Evolutionary conservation across 768 basidiomycete species (phyloP), one percentile per base, ranked within the genome.

Genomic region (Sarcodon aspratus): DNA sequence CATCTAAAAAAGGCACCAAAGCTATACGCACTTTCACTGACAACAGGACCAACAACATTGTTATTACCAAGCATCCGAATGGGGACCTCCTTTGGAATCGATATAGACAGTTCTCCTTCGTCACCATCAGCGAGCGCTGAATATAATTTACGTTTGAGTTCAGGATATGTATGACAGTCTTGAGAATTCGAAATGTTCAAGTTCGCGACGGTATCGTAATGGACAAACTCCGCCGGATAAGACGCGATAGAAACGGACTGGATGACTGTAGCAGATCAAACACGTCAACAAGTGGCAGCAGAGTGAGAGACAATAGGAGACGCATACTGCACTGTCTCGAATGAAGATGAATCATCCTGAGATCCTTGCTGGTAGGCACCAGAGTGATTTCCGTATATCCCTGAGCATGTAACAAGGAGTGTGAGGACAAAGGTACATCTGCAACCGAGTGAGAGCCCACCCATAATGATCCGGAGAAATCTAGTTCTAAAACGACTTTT

Each of bases 381-480:
- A 98, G 73, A 9, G 89, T 91, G 56, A 99, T 79, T 67, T 95
- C 91, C 9, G 93, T 95, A 63, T 92, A 93, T 52, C 92, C 94
- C 91, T 93, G 48, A 52, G 21, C 44, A 53, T 45, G 33, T 1
- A 38, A 34, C 48, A 18, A 46, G 52, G 50, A 48, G 56, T 46
- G 32, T 42, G 40, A 42, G 40, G 35, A 34, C 31, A 44, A 31
- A 46, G 56, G 38, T 45, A 58, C 21, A 36, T 61, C 52, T 52
- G 31, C 50, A 50, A 34, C 49, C 53, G 50, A 15, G 42, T 12
- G 33, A 37, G 46, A 61, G 46, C 79, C 55, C 68, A 88, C 93
- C 78, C 85, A 86, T 58, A 93, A 74, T 60, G 74, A 73, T 17
- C 95, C 95, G 7, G 83, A 75, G 64, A 96, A 92, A 71, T 94